Base-by-base conservation (phyloP, 805 yeast species). In the Candida argentea region DNA sequence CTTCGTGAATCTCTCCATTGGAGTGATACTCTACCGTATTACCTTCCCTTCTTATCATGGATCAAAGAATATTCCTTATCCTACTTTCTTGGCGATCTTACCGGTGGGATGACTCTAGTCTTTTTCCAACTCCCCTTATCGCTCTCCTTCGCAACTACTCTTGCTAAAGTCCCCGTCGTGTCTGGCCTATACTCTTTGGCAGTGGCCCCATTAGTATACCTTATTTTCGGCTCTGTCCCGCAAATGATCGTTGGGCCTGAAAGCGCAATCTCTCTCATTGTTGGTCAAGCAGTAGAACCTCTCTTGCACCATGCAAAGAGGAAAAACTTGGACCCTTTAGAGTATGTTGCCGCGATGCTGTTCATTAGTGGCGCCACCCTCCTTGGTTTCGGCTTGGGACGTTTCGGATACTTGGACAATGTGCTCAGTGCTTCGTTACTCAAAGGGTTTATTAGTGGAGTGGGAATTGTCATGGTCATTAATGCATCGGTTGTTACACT, bases 111-210 rank as follows among this genome's bases (percentile, higher is more conserved):
- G 4, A 76, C 96, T 1, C 52, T 87, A 20, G 95, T 95, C 0
- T 78, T 91, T 4, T 89, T 86, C 53, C 96, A 87, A 49, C 73
- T 89, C 27, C 97, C 98, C 1, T 59, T 89, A 30, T 79, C 86
- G 5, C 36, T 61, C 12, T 59, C 66, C 2, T 61, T 59, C 33
- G 56, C 67, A 9, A 50, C 57, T 2, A 49, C 66, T 1, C 45
- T 61, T 30, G 68, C 67, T 3, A 58, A 61, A 31, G 65, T 59
- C 2, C 67, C 68, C 1, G 57, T 60, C 3, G 37, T 55, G 6
- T 53, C 58, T 25, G 68, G 66, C 0, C 42, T 61, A 11, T 44
- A 50, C 24, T 57, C 66, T 0, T 39, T 61, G 23, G 66, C 57
- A 2, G 36, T 61, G 5, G 40, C 65, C 3, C 67, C 68, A 0